Percentiles rank a stretch among this genome's conserved stretches.
phyloP scores from a whole-genome alignment of 352 stramenopile genomes.

The Globisporangium heterothallicum region DNA sequence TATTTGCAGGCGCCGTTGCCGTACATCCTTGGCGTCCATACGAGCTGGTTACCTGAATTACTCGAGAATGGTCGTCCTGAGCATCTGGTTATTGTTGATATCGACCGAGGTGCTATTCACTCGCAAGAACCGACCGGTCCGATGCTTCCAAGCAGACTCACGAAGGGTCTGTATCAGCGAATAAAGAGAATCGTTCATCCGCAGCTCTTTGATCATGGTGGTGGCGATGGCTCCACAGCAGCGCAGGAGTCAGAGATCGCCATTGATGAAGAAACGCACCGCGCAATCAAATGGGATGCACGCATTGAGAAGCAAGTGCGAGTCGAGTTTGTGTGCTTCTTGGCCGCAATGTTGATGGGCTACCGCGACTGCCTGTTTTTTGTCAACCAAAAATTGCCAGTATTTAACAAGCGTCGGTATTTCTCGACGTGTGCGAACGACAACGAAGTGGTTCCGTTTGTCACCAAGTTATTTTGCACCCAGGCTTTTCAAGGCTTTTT shows the following conservation, averaged over 20 bases:
- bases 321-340: conserved; percentile 70
- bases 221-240: conserved; percentile 9
- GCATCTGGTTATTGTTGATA: conserved; percentile 77
- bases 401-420: conserved; percentile 86
- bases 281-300: conserved; percentile 20
- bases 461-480: conserved; percentile 63
- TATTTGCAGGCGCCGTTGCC: conserved; percentile 80
- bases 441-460: conserved; percentile 58
- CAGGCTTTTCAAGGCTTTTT: conserved; percentile 81
- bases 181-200: conserved; percentile 52
- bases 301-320: conserved; percentile 57
- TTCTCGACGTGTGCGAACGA: conserved; percentile 51
- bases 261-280: not conserved
- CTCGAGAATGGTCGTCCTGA: conserved; percentile 69
- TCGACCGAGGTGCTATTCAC: conserved; percentile 65
- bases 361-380: conserved; percentile 86
- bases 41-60: conserved; percentile 54
- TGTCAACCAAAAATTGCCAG: conserved; percentile 77
- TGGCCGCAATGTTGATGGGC: conserved; percentile 58
- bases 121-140: conserved; percentile 45
- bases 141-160: conserved; percentile 49
- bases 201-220: conserved; percentile 15
- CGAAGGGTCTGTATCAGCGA: conserved; percentile 36
- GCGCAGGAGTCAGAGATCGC: not conserved
- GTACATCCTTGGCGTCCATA: conserved; percentile 80